Evolutionary conservation across 768 basidiomycete genomes (phyloP), one percentile per base, ranked within the genome.

Genomic region (Hypholoma sublateritium): DNA sequence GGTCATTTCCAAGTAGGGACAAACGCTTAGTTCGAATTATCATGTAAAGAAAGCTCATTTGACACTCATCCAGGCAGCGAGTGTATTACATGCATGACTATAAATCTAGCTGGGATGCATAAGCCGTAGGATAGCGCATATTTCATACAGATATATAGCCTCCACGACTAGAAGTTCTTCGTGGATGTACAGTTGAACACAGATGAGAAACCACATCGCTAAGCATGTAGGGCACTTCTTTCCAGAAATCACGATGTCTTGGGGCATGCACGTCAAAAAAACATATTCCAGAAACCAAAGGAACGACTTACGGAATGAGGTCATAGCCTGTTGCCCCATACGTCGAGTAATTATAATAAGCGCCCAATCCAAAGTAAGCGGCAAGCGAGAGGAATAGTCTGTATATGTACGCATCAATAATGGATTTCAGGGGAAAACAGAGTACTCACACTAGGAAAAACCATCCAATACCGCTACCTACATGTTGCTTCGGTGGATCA

Each of bases 161-260:
- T 41, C 88, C 86, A 54, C 87, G 82, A 66, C 76, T 81, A 14
- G 86, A 76, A 12, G 80, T 74, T 36, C 83, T 83, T 63, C 85
- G 81, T 61, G 87, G 85, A 49, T 87, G 85, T 39, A 89, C 81
- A 43, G 80, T 80, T 14, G 88, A 85, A 70, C 89, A 92, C 37
- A 93, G 71, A 71, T 93, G 90, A 19, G 86, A 82, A 50, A 88
- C 68, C 21, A 94, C 87, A 63, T 93, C 92, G 42, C 80, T 79
- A 44, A 92, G 69, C 84, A 94, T 89, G 62, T 91, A 92, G 4
- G 92, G 92, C 2, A 93, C 89, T 71, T 94, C 92, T 69, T 85
- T 77, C 91, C 91, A 93, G 71, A 94, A 94, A 67, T 93, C 90
- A 48, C 91, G 89, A 71, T 94, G 91, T 57, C 91, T 93, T 60